Evolutionary conservation across 2,329 filamentous ascomycete species (phyloP), one percentile per base, ranked within the genome.

Genomic region (Beauveria varroae): DNA sequence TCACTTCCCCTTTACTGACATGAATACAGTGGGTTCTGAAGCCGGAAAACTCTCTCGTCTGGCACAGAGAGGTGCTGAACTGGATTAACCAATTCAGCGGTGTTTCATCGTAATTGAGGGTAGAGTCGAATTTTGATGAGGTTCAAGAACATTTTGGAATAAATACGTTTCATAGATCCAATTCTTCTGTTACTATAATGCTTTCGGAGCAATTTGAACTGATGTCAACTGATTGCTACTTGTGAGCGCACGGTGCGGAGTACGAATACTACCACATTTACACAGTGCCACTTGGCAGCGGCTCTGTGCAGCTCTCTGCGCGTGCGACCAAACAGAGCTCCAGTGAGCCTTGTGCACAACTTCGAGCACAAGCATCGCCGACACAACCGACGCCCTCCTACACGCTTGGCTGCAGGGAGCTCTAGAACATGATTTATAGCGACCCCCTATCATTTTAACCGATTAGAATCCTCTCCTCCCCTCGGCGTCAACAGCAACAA

Each of bases 21-120:
- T 20, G 5, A 14, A n/a, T 28, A 47, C 56, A 86, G 83, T 87
- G 91, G 91, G 92, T 97, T 4, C 71, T 96, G 59, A 96, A 96
- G 72, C 90, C 89, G 0, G 93, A 97, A 75, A 98, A 98, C 73
- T 89, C 87, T 3, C 77, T 97, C 20, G 81, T 96, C 22, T 98
- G 95, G 95, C 92, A 98, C 69, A 83, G 83, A 61, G 89, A 91
- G 62, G 92, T 98, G 18, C 71, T 97, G 34, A 85, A 85, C 61
- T 97, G 90, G 86, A 86, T 87, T 65, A 87, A 87, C 67, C 82
- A 85, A 69, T 85, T 84, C 66, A 80, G 80, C 26, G 80, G 81
- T 0, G 69, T 84, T 10, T 62, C 56, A 10, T 40, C 44, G 20
- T 57, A 53, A 69, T 72, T 24, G 20, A 4, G 18, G 9, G 34